Conservation (phyloP, 1,284 basidiomycete species). For the Ceratobasidium theobromae region DNA sequence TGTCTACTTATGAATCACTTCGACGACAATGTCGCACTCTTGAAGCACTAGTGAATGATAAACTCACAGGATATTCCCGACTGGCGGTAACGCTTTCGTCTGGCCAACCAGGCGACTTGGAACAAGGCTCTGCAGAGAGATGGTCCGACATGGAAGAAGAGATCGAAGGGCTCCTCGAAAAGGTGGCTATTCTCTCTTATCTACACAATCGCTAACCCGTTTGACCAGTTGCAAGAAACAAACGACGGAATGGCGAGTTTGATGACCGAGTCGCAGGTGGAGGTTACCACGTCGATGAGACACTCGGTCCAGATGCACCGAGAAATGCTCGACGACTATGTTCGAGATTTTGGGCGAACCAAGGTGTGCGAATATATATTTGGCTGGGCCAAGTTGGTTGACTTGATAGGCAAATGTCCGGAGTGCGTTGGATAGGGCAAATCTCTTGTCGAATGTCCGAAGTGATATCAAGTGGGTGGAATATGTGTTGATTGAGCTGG, state of each 20-base stretch:
- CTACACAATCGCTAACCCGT: background rate
- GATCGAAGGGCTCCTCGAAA: conserved; percentile 82
- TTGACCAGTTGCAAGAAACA: conserved; percentile 73
- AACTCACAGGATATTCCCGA: conserved; percentile 86
- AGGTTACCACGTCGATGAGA: conserved; percentile 80
- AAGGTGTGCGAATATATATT: conserved; percentile 55
- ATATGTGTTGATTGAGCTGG: background rate
- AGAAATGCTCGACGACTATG: conserved; percentile 87
- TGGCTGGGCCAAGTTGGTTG: background rate
- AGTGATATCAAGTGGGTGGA: conserved; percentile 94
- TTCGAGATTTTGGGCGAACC: conserved; percentile 78
- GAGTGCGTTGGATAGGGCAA: conserved; percentile 80
- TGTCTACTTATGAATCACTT: conserved; percentile 75
- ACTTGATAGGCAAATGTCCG: conserved; percentile 69
- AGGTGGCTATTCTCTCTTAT: conserved; percentile 55
- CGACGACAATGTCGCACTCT: conserved; percentile 88
- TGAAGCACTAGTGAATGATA: conserved; percentile 86
- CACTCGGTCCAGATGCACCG: conserved; percentile 88
- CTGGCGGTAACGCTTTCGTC: conserved; percentile 68
- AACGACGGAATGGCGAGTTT: conserved; percentile 72
- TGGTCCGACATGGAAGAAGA: conserved; percentile 84
- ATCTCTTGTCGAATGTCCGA: conserved; percentile 86
- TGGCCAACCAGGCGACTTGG: conserved; percentile 59
- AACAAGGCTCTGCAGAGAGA: conserved; percentile 61
- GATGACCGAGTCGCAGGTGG: conserved; percentile 68